Evolutionary conservation across 2,329 filamentous ascomycete genomes (phyloP).

Genomic region (Ophiostoma sp.): DNA sequence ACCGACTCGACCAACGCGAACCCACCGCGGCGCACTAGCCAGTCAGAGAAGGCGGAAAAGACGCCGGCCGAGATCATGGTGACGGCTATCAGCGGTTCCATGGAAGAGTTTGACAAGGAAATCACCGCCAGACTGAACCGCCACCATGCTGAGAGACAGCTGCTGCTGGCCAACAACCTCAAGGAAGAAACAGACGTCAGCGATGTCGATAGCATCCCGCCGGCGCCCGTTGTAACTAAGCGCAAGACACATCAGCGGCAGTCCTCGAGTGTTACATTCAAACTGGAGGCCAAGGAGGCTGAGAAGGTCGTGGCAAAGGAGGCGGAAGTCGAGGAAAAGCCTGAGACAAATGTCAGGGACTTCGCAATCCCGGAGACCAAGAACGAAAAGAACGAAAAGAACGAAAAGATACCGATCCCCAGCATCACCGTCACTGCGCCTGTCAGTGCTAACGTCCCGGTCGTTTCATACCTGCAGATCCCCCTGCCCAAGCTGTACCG

Average conservation of each 20-base stretch:
- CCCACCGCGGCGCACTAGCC: slow-evolving; percentile 44
- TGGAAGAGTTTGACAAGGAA: slow-evolving; percentile 16
- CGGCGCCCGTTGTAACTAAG: background rate
- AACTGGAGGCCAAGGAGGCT: background rate
- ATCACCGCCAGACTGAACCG: background rate
- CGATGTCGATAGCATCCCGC: slow-evolving; percentile 1
- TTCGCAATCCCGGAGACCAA: background rate
- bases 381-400: background rate
- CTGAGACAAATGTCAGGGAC: background rate
- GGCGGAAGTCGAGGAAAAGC: background rate
- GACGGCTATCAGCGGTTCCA: slow-evolving; percentile 2
- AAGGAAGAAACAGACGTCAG: slow-evolving; percentile 2
- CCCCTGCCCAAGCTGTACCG: slow-evolving; percentile 46
- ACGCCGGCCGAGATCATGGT: slow-evolving; percentile 2
- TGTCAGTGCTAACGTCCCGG: slow-evolving; percentile 7
- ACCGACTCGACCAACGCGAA: slow-evolving; percentile 32
- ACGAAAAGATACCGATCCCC: background rate
- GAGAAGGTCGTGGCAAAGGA: background rate
- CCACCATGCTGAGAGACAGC: slow-evolving; percentile 2
- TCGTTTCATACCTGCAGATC: slow-evolving; percentile 39
- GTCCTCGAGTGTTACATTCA: background rate
- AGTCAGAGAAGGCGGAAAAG: slow-evolving; percentile 41
- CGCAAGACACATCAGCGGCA: slow-evolving; percentile 19
- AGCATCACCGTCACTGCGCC: background rate
- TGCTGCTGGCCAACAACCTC: background rate